Evolutionary conservation across 352 stramenopile species (phyloP), one percentile per base, ranked within the genome.

Genomic region (Aphanomyces astaci): DNA sequence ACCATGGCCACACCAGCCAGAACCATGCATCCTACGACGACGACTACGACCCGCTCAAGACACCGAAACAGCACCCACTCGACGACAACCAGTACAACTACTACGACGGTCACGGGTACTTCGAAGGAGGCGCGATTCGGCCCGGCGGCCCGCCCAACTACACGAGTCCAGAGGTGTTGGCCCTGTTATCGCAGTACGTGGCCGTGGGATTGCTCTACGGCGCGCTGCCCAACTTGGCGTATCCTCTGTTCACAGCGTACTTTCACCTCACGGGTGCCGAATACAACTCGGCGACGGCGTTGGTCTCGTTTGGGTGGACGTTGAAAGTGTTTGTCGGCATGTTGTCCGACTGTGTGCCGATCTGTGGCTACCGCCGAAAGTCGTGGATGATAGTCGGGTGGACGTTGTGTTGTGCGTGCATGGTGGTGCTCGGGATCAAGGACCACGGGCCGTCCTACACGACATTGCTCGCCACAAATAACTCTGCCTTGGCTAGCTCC

Each of bases 331-430:
- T 89, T 46, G 80, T 82, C 66, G 81, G 81, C 45, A 82, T 88
- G 30, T 24, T 89, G 32, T 76, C 81, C 0, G 81, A 87, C 55
- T 84, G 76, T 51, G 63, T 83, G 1, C 81, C 81, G 24, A 78
- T 89, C 28, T 77, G 40, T 31, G 81, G 81, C 30, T 88, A 78
- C 70, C 81, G 81, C 11, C 78, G 81, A 36, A 79, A 81, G 31
- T 72, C 79, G n/a, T 92, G 83, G 54, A 92, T 92, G 79, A 70
- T 88, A 19, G 25, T 92, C 4, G 81, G 81, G 2, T 89, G 80
- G 81, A 5, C 77, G 3, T 25, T 89, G 7, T 66, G 64, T 22
- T 56, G 66, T 51, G 28, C 52, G 1, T 66, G 53, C 45, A 66
- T 64, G 53, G 31, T 66, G 11, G 45, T 84, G 32, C 24, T 68